These are phyloP conservation scores for Cercospora berteroae DNA, from an alignment of 2,329 filamentous ascomycete species.

Conservation along the genomic window DNA sequence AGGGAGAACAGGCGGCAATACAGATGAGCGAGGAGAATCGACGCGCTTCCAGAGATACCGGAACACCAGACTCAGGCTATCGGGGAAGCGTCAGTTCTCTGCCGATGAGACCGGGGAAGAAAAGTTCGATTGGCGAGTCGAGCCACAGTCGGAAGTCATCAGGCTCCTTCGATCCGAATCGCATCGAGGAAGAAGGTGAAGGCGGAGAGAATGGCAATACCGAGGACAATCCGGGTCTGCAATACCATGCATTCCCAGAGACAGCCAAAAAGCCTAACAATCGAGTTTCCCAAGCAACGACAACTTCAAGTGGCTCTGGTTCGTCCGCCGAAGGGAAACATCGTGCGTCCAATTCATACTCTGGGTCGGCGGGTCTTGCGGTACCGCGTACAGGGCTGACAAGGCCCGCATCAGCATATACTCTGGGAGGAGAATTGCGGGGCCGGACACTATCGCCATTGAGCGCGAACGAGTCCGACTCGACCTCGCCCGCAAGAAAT, in stretches of 20 bases:
- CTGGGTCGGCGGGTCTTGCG: constrained; percentile 29
- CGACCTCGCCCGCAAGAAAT: constrained; percentile 43
- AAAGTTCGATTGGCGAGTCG: constrained; percentile 6
- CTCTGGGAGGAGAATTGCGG: constrained; percentile 68
- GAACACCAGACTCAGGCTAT: constrained; percentile 29
- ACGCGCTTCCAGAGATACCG: constrained; percentile 20
- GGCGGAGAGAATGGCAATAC: constrained; percentile 27
- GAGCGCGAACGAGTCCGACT: constrained; percentile 41
- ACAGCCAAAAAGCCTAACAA: constrained; percentile 29
- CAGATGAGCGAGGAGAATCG: constrained; percentile 18
- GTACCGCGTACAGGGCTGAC: constrained; percentile 45
- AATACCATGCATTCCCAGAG: constrained; percentile 51
- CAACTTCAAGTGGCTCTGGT: constrained; percentile 33
- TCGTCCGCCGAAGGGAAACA: constrained; percentile 27
- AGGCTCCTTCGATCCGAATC: constrained; percentile 18
- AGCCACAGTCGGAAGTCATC: constrained; percentile 26
- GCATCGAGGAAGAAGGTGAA: constrained; percentile 33
- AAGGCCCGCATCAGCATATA: constrained; percentile 74
- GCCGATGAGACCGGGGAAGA: constrained; percentile 1
- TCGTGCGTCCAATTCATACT: constrained; percentile 29
- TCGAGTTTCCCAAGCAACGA: constrained; percentile 34
- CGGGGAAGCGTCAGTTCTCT: constrained; percentile 1
- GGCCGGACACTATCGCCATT: constrained; percentile 59
- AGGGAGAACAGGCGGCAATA: constrained; percentile 34
- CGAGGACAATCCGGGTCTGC: constrained; percentile 45